Conservation (phyloP, 805 yeast species). For the Cyberlindnera americana region DNA sequence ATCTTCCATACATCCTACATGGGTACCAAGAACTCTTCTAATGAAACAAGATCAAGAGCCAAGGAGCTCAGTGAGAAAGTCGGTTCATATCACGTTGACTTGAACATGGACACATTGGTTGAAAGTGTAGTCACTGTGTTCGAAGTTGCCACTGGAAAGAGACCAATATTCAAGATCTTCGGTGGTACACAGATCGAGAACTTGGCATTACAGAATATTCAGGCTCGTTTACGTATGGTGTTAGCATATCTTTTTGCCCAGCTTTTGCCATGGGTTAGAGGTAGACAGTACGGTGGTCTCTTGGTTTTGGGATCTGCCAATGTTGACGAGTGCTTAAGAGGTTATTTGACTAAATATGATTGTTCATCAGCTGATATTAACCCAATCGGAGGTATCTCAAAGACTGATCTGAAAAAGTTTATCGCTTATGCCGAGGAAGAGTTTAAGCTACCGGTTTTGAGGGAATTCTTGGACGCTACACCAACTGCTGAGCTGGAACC, state of each 20-base stretch:
- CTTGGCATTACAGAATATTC: constrained; percentile 92
- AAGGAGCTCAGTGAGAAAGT: constrained; percentile 66
- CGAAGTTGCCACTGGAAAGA: constrained; percentile 85
- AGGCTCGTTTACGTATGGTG: constrained; percentile 95
- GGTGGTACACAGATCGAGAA: constrained; percentile 94
- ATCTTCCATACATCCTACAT: constrained; percentile 89
- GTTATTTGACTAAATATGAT: constrained; percentile 94
- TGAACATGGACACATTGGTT: constrained; percentile 88
- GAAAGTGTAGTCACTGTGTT: constrained; percentile 69
- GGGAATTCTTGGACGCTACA: constrained; percentile 80
- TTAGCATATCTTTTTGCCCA: constrained; percentile 91
- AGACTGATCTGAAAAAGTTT: constrained; percentile 84
- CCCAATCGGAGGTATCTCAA: constrained; percentile 98
- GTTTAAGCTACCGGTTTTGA: constrained; percentile 73
- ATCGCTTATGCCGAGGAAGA: constrained; percentile 71
- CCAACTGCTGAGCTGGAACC: constrained; percentile 99
- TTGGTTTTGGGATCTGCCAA: constrained; percentile 94
- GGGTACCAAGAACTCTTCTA: constrained; percentile 94
- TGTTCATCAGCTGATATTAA: constrained; percentile 96
- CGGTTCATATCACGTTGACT: constrained; percentile 86
- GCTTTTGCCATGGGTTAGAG: constrained; percentile 90
- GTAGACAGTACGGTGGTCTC: constrained; percentile 62
- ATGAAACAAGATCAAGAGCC: constrained; percentile 82
- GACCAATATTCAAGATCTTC: constrained; percentile 83
- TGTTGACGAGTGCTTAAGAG: constrained; percentile 94